Conservation (phyloP, 2,329 filamentous ascomycete species). For the Lasiodiplodia theobromae region DNA sequence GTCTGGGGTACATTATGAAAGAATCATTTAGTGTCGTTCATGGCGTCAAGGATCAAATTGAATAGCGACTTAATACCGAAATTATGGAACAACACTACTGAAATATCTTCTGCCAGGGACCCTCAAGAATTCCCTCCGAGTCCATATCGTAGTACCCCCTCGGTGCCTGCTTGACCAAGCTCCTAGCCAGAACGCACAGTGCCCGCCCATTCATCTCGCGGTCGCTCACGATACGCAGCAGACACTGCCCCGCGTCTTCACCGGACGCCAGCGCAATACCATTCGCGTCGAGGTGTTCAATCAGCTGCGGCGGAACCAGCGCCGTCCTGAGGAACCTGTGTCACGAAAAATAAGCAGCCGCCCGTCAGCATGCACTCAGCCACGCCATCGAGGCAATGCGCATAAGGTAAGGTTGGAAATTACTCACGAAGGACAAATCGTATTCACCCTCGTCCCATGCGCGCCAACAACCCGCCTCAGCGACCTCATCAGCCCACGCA, state of each 20-base stretch:
- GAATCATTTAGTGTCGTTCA: too few relatives aligned
- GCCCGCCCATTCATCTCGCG: slow-evolving; percentile 4
- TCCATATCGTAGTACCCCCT: slow-evolving; percentile 15
- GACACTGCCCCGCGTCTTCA: slow-evolving; percentile 5
- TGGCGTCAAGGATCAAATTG: too few relatives aligned
- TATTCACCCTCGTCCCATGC: slow-evolving; percentile 15
- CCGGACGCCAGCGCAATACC: neutral
- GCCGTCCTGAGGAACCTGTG: slow-evolving; percentile 6
- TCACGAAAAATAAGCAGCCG: neutral
- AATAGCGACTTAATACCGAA: too few relatives aligned
- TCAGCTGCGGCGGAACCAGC: neutral
- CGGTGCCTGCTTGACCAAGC: neutral
- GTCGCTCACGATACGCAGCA: slow-evolving; percentile 13
- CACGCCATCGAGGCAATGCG: neutral
- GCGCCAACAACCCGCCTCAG: neutral
- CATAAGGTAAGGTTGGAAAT: too few relatives aligned
- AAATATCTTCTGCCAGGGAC: slow-evolving; percentile 3
- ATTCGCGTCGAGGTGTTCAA: slow-evolving; percentile 6
- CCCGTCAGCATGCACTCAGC: neutral
- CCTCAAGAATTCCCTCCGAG: neutral
- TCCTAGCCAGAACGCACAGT: neutral
- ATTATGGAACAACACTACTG: neutral
- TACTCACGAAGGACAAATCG: slow-evolving; percentile 11
- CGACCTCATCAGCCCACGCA: slow-evolving; percentile 10
- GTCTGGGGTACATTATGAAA: too few relatives aligned